Base-by-base conservation (phyloP, 177 flowering plant genomes). In the Telopea speciosissima region DNA sequence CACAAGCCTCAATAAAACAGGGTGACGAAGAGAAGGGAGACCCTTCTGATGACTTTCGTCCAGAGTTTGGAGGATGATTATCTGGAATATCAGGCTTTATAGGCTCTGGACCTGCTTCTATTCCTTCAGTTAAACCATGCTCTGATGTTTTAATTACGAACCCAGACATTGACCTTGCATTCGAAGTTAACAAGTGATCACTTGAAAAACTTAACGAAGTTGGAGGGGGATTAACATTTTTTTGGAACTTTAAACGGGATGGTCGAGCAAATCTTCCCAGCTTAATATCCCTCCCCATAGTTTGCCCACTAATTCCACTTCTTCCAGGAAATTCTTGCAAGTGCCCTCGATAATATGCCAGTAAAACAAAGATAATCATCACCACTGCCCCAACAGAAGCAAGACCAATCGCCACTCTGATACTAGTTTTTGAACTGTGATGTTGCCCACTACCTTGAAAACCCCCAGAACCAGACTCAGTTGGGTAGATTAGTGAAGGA, bases 1-100 rank as follows among this genome's bases (percentile, higher is more conserved):
- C 97, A 65, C 75, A 66, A 7, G 81, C 71, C 61, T 89, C 97
- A 33, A 81, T 61, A 74, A 85, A 85, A 61, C 82, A 86, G 19
- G 97, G 91, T 12, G 96, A 87, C 36, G 93, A 86, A 60, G 91
- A 78, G 68, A 86, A 73, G 19, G 91, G 91, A 26, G 99, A 90
- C 24, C 87, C 92, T n/a, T 96, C 85, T 65, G 98, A 87, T 8
- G 90, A 89, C 75, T 83, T 90, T 81, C 85, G 80, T 70, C 86
- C 95, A 68, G 89, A 81, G 54, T 85, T 77, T 63, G 82, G 79
- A 64, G 85, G 83, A 62, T 70, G 63, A 74, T 68, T 78, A 74
- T 86, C 92, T 17, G 73, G 76, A 42, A 79, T 19, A 67, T 69
- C 82, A 24, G 84, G 83, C 68, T 70, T 81, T 13, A 49, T 40